Base-by-base conservation (phyloP, 495 filamentous ascomycete species). In the Jackrogersella minutella region DNA sequence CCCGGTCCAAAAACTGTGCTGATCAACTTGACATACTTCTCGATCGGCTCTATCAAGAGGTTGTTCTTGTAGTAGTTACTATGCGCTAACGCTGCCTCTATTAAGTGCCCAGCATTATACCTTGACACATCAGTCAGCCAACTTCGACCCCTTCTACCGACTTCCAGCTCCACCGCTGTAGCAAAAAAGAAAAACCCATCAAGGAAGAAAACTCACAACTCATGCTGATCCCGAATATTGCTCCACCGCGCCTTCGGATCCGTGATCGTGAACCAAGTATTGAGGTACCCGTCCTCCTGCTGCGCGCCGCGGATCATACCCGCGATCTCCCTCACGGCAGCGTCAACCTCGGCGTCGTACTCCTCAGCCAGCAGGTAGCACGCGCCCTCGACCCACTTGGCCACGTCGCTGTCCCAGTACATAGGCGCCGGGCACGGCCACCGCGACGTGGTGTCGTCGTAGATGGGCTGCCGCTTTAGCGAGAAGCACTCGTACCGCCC, bases 361-460 rank as follows among this genome's bases (percentile, higher is more conserved):
- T 56, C 58, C 53, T 81, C 76, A n/a, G 62, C 61, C 8, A 86
- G 72, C 54, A 87, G 78, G 43, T 87, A 87, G 60, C 82, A 86
- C 1, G 85, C 85, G 5, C 82, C 84, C 72, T 87, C 86, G 39
- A 87, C 82, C 82, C 84, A 86, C 68, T 87, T 87, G 4, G 81
- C 84, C 10, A 87, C 75, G 70, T 87, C 86, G 26, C 82, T 85
- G 61, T 87, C 86, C 84, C 83, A 88, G 68, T 86, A 87, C 37
- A 83, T 73, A 41, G 84, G 83, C 30, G 80, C 79, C 0, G 84
- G 83, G 26, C 84, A 73, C 0, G 85, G 85, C 78, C 81, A 85
- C 0, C 74, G 76, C 7, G 76, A 75, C n/a, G n/a, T n/a, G 54
- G 77, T 74, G 33, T 84, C 78, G n/a, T 72, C 73, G 64, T 87